Evolutionary conservation across 345 rosid species (phyloP).

Genomic region (Rhizophora apiculata): DNA sequence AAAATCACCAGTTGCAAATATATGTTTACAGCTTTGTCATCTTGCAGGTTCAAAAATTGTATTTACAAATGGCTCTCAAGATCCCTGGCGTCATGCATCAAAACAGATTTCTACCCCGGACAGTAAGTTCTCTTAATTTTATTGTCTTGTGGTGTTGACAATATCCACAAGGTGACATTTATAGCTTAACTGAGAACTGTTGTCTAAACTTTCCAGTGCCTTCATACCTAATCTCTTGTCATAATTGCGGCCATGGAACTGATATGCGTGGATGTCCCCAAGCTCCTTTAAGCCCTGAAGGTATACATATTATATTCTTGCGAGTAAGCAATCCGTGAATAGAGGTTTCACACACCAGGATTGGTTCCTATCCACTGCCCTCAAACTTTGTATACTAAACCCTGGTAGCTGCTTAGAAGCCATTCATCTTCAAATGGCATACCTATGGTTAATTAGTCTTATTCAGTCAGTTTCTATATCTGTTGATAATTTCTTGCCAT

Average conservation of each 20-base stretch:
- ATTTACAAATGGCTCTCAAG: conserved; percentile 85
- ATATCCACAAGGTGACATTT: too few relatives aligned
- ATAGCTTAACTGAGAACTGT: not conserved
- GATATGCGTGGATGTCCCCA: conserved; percentile 96
- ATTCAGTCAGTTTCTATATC: not conserved
- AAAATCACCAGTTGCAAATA: not conserved
- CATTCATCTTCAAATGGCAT: not conserved
- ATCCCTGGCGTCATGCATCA: conserved; percentile 97
- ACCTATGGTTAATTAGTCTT: not conserved
- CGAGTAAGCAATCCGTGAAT: not conserved
- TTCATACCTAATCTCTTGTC: conserved; percentile 62
- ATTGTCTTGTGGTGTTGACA: not conserved
- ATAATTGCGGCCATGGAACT: conserved; percentile 95
- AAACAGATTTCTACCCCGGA: conserved; percentile 67
- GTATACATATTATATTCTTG: conserved; percentile 25
- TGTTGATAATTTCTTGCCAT: not conserved
- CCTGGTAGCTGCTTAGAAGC: not conserved
- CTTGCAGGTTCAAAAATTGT: conserved; percentile 74
- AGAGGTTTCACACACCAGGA: too few relatives aligned
- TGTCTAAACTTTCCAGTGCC: conserved; percentile 46
- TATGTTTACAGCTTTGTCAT: conserved; percentile 4
- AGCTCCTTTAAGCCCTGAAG: conserved; percentile 64
- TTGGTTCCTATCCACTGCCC: not conserved
- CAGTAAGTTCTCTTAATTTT: conserved; percentile 39
- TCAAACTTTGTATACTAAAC: not conserved